Conservation (phyloP, 1,284 basidiomycete species). For the Ganoderma lingzhi region DNA sequence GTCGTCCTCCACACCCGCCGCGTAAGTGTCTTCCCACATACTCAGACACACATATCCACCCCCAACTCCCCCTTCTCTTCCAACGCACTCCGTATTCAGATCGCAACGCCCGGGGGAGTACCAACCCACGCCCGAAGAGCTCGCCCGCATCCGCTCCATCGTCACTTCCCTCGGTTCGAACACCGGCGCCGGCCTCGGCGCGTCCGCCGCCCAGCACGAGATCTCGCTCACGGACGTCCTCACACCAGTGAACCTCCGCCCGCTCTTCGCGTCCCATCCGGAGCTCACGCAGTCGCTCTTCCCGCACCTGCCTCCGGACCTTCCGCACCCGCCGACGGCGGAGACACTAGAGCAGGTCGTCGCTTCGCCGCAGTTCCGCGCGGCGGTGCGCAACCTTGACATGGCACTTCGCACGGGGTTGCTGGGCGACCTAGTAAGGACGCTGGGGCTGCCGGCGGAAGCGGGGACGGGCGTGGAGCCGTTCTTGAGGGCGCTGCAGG, state of each 20-base stretch:
- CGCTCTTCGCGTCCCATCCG: slow-evolving; percentile 73
- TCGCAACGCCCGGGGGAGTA: slow-evolving; percentile 29
- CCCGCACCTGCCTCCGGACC: slow-evolving; percentile 79
- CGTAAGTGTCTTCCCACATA: slow-evolving; percentile 27
- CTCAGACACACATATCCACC: not conserved
- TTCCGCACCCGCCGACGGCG: slow-evolving; percentile 68
- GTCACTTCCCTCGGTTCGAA: slow-evolving; percentile 35
- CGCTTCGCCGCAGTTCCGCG: slow-evolving; percentile 65
- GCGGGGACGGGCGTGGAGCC: slow-evolving; percentile 76
- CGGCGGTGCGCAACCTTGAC: slow-evolving; percentile 74
- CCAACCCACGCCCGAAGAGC: slow-evolving; percentile 37
- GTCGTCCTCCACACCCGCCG: slow-evolving; percentile 28
- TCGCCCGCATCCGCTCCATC: slow-evolving; percentile 39
- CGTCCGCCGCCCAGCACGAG: slow-evolving; percentile 49
- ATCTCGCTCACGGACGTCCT: slow-evolving; percentile 76
- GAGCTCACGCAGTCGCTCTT: slow-evolving; percentile 73
- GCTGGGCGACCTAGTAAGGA: slow-evolving; percentile 72
- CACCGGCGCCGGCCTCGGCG: slow-evolving; percentile 11
- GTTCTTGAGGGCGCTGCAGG: slow-evolving; percentile 77
- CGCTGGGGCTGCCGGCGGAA: slow-evolving; percentile 81
- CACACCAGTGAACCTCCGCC: slow-evolving; percentile 72
- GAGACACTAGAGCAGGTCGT: slow-evolving; percentile 68
- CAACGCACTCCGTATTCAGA: not conserved
- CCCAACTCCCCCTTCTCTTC: not conserved
- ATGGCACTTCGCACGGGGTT: slow-evolving; percentile 80